Percentiles rank a stretch among this genome's conserved stretches.
phyloP scores from a whole-genome alignment of 768 basidiomycete genomes.

The Agaricus bisporus region DNA sequence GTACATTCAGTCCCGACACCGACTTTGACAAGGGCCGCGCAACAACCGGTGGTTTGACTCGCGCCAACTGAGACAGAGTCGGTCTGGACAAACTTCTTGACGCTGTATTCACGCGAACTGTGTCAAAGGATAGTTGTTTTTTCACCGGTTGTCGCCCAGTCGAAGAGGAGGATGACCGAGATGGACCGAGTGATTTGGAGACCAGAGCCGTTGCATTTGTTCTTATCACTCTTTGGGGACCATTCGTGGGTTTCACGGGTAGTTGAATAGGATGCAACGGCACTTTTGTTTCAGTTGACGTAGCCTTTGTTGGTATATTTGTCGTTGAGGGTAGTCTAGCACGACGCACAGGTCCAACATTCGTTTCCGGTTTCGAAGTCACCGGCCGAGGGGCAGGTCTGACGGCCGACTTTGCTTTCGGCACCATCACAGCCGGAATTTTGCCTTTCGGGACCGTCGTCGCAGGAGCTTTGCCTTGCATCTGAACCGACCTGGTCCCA shows the following conservation, averaged over 20 bases:
- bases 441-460: constrained; percentile 12
- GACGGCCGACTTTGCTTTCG: background rate
- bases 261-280: background rate
- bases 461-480: constrained; percentile 8
- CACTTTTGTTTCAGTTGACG: background rate
- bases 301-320: background rate
- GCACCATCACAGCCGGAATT: constrained; percentile 11
- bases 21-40: constrained; percentile 11
- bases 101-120: background rate
- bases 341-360: background rate
- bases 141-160: background rate
- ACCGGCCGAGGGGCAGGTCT: background rate
- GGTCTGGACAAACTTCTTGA: constrained; percentile 18
- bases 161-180: background rate
- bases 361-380: background rate
- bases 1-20: constrained; percentile 8
- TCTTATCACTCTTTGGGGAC: constrained; percentile 8
- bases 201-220: background rate
- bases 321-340: background rate
- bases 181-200: background rate
- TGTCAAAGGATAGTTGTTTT: background rate
- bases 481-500: constrained; percentile 17
- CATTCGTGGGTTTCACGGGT: background rate
- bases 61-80: constrained; percentile 23
- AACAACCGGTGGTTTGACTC: constrained; percentile 16